Percentiles rank a stretch among this genome's conserved stretches.
These are phyloP conservation scores for Nakazawaea ishiwadae DNA, from an alignment of 805 yeast genomes.

Conservation along the genomic window DNA sequence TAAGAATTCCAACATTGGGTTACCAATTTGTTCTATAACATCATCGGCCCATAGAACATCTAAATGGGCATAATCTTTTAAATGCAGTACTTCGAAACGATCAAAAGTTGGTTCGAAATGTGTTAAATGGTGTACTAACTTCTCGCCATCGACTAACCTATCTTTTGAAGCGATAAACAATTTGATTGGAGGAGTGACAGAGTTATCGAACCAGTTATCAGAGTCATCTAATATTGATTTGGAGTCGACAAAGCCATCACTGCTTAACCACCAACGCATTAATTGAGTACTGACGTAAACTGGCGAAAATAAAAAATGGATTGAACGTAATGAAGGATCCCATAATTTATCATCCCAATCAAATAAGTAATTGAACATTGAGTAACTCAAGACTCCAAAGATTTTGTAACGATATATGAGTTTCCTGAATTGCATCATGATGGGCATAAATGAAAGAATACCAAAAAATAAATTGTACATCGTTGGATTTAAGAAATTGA, in stretches of 20 bases:
- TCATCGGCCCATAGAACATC: constrained; percentile 94
- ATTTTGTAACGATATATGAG: constrained; percentile 42
- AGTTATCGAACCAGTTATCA: constrained; percentile 46
- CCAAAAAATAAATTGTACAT: constrained; percentile 62
- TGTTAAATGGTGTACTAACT: constrained; percentile 60
- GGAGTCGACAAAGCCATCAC: constrained; percentile 42
- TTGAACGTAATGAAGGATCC: constrained; percentile 59
- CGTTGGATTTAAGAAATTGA: constrained; percentile 45
- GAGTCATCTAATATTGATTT: constrained; percentile 50
- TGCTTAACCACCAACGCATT: constrained; percentile 91
- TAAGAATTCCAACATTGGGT: constrained; percentile 32
- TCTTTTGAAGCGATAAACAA: constrained; percentile 73
- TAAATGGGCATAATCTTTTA: constrained; percentile 73
- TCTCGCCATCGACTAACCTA: constrained; percentile 69
- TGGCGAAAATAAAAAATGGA: constrained; percentile 84
- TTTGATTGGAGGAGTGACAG: constrained; percentile 51
- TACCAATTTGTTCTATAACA: constrained; percentile 61
- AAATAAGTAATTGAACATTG: constrained; percentile 82
- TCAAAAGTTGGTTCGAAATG: constrained; percentile 47
- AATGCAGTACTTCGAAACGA: constrained; percentile 33
- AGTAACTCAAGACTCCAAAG: constrained; percentile 64
- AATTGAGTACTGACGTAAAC: constrained; percentile 72
- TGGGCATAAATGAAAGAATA: constrained; percentile 68
- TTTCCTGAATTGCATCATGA: constrained; percentile 58
- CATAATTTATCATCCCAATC: constrained; percentile 84